Evolutionary conservation across 495 filamentous ascomycete genomes (phyloP).

Genomic region (Collariella sp.): DNA sequence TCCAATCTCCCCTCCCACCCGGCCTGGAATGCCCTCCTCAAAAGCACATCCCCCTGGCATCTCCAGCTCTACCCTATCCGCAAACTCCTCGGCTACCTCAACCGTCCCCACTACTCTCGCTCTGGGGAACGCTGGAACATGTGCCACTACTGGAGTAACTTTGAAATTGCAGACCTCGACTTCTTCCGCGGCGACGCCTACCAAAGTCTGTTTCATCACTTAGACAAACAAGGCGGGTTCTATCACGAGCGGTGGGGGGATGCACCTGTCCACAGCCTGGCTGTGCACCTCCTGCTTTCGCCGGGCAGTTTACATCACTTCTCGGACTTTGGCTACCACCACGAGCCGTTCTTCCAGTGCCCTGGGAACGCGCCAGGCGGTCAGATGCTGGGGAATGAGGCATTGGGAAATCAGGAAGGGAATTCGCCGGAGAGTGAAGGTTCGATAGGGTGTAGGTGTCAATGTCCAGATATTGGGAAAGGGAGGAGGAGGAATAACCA

Average conservation of each 20-base stretch:
- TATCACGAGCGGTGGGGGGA: slow-evolving; percentile 53
- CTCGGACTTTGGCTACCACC: slow-evolving; percentile 45
- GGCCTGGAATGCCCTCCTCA: slow-evolving; percentile 35
- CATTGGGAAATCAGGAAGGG: slow-evolving; percentile 21
- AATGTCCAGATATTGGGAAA: slow-evolving; percentile 21
- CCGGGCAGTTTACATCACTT: slow-evolving; percentile 46
- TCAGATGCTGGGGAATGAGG: slow-evolving; percentile 29
- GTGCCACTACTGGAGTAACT: slow-evolving; percentile 53
- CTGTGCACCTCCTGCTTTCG: slow-evolving; percentile 41
- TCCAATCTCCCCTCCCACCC: slow-evolving; percentile 24
- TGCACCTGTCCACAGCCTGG: slow-evolving; percentile 45
- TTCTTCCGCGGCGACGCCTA: slow-evolving; percentile 44
- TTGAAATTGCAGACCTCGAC: slow-evolving; percentile 47
- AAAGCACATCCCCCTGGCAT: slow-evolving; percentile 28
- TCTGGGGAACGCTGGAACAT: slow-evolving; percentile 40
- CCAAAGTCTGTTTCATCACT: slow-evolving; percentile 38
- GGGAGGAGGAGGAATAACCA: slow-evolving; percentile 1
- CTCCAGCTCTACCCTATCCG: slow-evolving; percentile 32
- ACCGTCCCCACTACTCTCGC: slow-evolving; percentile 23
- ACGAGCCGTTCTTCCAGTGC: slow-evolving; percentile 42
- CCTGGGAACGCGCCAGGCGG: slow-evolving; percentile 38
- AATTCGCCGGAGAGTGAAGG: slow-evolving; percentile 30
- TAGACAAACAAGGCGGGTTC: slow-evolving; percentile 44
- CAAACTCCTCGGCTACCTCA: slow-evolving; percentile 28
- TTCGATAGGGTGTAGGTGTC: slow-evolving; percentile 38